Evolutionary conservation across 2,329 filamentous ascomycete species (phyloP).

Genomic region (Pezicula radicicola): DNA sequence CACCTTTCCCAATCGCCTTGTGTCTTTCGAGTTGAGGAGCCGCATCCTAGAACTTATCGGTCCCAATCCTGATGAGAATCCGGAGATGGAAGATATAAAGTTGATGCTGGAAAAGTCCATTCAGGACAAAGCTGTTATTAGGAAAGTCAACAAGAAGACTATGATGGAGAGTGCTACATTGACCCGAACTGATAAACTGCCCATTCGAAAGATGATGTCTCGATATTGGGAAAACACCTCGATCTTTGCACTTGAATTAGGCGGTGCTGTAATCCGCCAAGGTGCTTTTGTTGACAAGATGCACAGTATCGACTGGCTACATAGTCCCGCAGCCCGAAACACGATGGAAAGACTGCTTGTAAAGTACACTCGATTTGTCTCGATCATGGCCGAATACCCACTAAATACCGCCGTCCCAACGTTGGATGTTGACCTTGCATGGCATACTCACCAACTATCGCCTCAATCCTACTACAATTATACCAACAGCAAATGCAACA

Average conservation of each 20-base stretch:
- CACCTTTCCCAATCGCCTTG: constrained; percentile 56
- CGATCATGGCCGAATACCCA: constrained; percentile 50
- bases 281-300: constrained; percentile 70
- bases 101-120: constrained; percentile 46
- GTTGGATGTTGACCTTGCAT: constrained; percentile 71
- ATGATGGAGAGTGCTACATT: constrained; percentile 18
- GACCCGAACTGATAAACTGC: constrained; percentile 33
- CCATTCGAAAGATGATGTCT: constrained; percentile 65
- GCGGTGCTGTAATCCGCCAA: constrained; percentile 64
- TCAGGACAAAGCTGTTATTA: constrained; percentile 32
- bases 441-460: constrained; percentile 75
- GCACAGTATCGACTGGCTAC: constrained; percentile 74
- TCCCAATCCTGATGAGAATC: constrained; percentile 21
- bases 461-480: constrained; percentile 61
- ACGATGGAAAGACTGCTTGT: constrained; percentile 63
- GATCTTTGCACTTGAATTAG: constrained; percentile 62
- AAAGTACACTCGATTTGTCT: constrained; percentile 65
- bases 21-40: constrained; percentile 43
- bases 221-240: constrained; percentile 68
- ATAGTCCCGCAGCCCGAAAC: constrained; percentile 59
- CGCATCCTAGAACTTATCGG: constrained; percentile 39
- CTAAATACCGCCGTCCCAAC: constrained; percentile 61
- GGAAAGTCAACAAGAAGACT: constrained; percentile 34
- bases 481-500: constrained; percentile 42
- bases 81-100: constrained; percentile 50